Evolutionary conservation across 495 filamentous ascomycete species (phyloP), one percentile per base, ranked within the genome.

Genomic region (Chaetomium tenue): DNA sequence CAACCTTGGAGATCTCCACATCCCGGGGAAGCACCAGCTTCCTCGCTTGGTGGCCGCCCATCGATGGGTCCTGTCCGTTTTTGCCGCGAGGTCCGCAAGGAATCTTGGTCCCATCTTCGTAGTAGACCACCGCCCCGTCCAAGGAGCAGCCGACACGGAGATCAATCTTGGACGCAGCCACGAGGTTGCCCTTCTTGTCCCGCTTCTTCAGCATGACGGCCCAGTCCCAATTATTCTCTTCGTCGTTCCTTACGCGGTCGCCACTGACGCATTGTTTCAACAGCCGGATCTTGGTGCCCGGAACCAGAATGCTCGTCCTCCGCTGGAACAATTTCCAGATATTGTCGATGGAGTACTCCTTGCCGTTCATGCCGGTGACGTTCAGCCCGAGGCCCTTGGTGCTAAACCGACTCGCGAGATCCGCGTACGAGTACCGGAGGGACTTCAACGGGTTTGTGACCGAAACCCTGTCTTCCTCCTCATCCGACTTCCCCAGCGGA

Each of bases 111-210:
- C 75, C 76, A 33, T 79, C 75, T 18, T 58, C 65, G 60, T 76
- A 81, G 51, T 77, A 64, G 5, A 79, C 76, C 12, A 72, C 65
- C 0, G 75, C 74, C 22, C 76, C 76, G 52, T 79, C 76, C 63
- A 78, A 72, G 9, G 57, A 63, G 26, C 67, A 70, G 6, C 78
- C 76, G 0, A 79, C 74, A 9, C 75, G 70, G 15, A 79, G 54
- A 62, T 78, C 76, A 58, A 81, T 72, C 20, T 68, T 70, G 3
- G 61, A 66, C 0, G 74, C 76, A 12, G 64, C 67, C 16, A 71
- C 69, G 16, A 72, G 42, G 30, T 61, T 63, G 16, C 76, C 74
- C 52, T 72, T 62, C 5, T 18, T 15, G 26, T 68, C 66, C 22
- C 66, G 67, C 64, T 72, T 70, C 44, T 70, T 71, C 13, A 78